These are phyloP conservation scores for Citrullus colocynthis DNA, from an alignment of 306 rosid genomes.

Conservation along the genomic window DNA sequence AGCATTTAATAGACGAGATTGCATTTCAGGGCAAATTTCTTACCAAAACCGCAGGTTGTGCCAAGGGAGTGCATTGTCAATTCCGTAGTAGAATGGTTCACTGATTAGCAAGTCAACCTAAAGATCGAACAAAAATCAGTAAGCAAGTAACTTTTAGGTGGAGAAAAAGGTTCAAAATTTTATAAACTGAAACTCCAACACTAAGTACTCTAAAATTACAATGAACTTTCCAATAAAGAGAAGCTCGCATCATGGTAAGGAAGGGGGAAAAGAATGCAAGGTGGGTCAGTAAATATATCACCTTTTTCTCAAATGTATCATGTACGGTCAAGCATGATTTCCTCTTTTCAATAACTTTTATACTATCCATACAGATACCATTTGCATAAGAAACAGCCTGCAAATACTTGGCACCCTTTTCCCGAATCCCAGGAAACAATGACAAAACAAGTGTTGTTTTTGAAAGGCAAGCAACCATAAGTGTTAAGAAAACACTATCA, in stretches of 20 bases:
- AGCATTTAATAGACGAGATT: neutral
- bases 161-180: neutral
- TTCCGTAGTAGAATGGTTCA: constrained; percentile 82
- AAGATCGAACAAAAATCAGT: constrained; percentile 7
- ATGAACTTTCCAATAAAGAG: neutral
- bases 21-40: constrained; percentile 12
- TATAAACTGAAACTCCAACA: too few species aligned
- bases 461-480: constrained; percentile 47
- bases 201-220: neutral
- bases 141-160: neutral
- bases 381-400: constrained; percentile 53
- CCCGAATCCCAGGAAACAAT: constrained; percentile 58
- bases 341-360: constrained; percentile 50
- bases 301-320: constrained; percentile 58
- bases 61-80: constrained; percentile 82
- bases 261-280: neutral
- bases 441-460: constrained; percentile 41
- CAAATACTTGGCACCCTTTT: constrained; percentile 52
- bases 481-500: constrained; percentile 68
- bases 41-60: constrained; percentile 87
- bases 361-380: constrained; percentile 37
- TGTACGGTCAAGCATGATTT: constrained; percentile 31
- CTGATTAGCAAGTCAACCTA: constrained; percentile 73
- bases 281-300: neutral
- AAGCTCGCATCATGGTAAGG: neutral